A percentile compares a stretch with the other conserved stretches of the same genome.
Evolutionary conservation across 2,329 filamentous ascomycete genomes (phyloP).

Genomic region (Oidium heveae): DNA sequence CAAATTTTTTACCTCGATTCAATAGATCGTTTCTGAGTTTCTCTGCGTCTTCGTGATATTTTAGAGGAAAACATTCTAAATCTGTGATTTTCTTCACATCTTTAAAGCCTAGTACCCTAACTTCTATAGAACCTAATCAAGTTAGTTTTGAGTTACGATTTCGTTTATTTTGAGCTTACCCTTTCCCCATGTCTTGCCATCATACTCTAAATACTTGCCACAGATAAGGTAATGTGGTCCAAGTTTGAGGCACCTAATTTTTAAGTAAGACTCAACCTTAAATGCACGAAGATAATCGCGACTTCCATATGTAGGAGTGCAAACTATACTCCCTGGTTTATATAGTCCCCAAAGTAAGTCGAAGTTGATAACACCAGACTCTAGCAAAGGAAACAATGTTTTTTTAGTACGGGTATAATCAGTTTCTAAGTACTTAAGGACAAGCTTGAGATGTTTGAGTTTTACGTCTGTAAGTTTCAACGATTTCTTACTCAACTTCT

Average conservation of each 20-base stretch:
- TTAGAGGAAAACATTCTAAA: slow-evolving; percentile 49
- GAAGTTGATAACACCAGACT: slow-evolving; percentile 67
- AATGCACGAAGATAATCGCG: slow-evolving; percentile 57
- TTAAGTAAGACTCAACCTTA: slow-evolving; percentile 53
- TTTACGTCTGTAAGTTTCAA: slow-evolving; percentile 31
- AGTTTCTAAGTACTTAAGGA: slow-evolving; percentile 53
- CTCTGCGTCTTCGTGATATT: slow-evolving; percentile 51
- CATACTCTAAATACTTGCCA: slow-evolving; percentile 61
- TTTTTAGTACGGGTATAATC: slow-evolving; percentile 62
- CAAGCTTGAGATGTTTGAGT: slow-evolving; percentile 40
- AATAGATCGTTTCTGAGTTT: slow-evolving; percentile 41
- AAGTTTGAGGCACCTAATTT: slow-evolving; percentile 40
- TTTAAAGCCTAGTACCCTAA: slow-evolving; percentile 50
- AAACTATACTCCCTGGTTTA: slow-evolving; percentile 65
- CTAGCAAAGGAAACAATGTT: slow-evolving; percentile 54
- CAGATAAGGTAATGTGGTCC: slow-evolving; percentile 57
- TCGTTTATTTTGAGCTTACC: slow-evolving; percentile 17
- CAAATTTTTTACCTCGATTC: slow-evolving; percentile 64
- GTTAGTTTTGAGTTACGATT: slow-evolving; percentile 2
- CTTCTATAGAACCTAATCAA: slow-evolving; percentile 24
- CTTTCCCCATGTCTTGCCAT: slow-evolving; percentile 65
- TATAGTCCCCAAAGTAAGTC: slow-evolving; percentile 73
- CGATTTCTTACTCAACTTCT: slow-evolving; percentile 33
- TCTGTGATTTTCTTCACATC: slow-evolving; percentile 63
- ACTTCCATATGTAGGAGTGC: slow-evolving; percentile 51